Evolutionary conservation across 2,329 filamentous ascomycete genomes (phyloP).

Genomic region (Aspergillus bombycis): DNA sequence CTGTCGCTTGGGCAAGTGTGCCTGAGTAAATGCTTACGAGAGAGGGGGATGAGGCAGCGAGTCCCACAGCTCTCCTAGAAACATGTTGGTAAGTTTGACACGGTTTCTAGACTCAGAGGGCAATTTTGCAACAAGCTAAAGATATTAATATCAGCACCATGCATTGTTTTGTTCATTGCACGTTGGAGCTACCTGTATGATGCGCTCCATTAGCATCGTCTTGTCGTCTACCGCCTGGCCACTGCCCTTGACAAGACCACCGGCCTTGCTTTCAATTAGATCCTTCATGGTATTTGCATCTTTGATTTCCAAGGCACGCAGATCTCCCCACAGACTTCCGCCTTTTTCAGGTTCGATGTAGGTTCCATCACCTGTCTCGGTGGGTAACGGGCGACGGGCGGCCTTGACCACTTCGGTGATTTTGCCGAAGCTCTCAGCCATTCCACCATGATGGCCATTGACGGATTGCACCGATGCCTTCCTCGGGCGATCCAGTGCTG

Average conservation of each 20-base stretch:
- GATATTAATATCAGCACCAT: neutral
- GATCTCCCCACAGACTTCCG: conserved; percentile 58
- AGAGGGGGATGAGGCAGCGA: conserved; percentile 73
- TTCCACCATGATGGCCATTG: neutral
- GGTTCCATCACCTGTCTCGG: conserved; percentile 63
- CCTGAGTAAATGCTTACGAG: conserved; percentile 50
- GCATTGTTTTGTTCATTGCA: neutral
- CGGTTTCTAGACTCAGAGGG: conserved; percentile 65
- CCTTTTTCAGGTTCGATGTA: conserved; percentile 57
- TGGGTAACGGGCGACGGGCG: conserved; percentile 65
- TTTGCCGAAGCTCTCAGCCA: conserved; percentile 38
- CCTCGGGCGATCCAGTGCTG: neutral
- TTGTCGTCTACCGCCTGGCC: conserved; percentile 72
- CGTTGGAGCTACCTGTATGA: conserved; percentile 57
- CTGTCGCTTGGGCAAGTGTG: neutral
- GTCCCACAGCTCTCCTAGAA: conserved; percentile 72
- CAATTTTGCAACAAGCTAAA: conserved; percentile 65
- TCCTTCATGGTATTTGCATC: conserved; percentile 67
- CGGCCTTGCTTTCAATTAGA: conserved; percentile 64
- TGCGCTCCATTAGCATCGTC: conserved; percentile 74
- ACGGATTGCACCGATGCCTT: neutral
- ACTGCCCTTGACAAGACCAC: conserved; percentile 26
- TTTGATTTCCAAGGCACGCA: conserved; percentile 58
- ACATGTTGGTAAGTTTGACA: conserved; percentile 65
- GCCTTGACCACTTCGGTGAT: conserved; percentile 54